Evolutionary conservation across 768 basidiomycete genomes (phyloP).

Genomic region (Hypholoma sublateritium): DNA sequence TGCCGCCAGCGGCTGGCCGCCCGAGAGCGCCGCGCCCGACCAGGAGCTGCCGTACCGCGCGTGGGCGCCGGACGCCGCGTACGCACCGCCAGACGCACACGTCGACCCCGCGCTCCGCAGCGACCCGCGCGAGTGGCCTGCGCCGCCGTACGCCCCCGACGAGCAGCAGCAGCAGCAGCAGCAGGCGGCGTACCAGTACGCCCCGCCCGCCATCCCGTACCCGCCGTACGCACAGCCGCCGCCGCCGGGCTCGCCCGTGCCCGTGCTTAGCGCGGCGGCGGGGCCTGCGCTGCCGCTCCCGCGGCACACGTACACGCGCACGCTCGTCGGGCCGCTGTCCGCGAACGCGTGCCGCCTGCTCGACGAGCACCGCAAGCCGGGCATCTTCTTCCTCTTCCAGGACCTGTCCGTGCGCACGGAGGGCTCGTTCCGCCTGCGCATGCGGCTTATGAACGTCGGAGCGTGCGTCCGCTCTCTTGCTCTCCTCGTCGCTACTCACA

Average conservation of each 20-base stretch:
- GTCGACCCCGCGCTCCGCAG: conserved; percentile 36
- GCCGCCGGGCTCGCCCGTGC: conserved; percentile 24
- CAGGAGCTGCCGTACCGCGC: conserved; percentile 46
- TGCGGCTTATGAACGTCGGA: conserved; percentile 89
- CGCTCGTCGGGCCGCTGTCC: conserved; percentile 86
- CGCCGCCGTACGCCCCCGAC: background rate
- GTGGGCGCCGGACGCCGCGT: conserved; percentile 45
- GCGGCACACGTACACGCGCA: conserved; percentile 79
- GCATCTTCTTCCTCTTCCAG: conserved; percentile 94
- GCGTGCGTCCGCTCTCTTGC: conserved; percentile 59
- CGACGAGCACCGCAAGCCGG: conserved; percentile 83
- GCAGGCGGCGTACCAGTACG: conserved; percentile 4
- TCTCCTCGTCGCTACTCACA: background rate
- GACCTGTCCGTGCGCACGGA: conserved; percentile 93
- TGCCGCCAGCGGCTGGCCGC: conserved; percentile 25
- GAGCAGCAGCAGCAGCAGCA: background rate
- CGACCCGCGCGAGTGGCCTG: conserved; percentile 2
- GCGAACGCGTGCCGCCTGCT: conserved; percentile 82
- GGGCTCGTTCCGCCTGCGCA: conserved; percentile 82
- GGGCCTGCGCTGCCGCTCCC: conserved; percentile 46
- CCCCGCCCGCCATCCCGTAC: conserved; percentile 11
- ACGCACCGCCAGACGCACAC: conserved; percentile 28
- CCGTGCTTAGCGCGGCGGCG: conserved; percentile 29
- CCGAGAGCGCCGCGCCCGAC: conserved; percentile 22
- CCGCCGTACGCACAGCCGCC: conserved; percentile 11